Percentiles rank a stretch among this genome's conserved stretches.
Conservation (phyloP, 2,329 filamentous ascomycete species). For the Aspergillus quadrilineatus region DNA sequence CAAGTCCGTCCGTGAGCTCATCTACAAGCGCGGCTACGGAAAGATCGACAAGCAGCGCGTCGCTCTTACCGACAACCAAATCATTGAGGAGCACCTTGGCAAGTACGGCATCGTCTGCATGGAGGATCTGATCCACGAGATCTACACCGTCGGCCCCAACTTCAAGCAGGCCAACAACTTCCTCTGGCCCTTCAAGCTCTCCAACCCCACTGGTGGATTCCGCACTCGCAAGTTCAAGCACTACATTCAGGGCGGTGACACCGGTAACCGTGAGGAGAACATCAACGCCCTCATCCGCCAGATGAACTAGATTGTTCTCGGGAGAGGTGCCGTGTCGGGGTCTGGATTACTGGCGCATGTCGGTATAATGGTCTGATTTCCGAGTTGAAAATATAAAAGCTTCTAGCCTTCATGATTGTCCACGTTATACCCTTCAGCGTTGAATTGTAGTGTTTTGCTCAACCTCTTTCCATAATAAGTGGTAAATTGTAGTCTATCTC, state of each 20-base stretch:
- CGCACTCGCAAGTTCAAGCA: slow-evolving; percentile 97
- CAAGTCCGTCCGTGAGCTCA: slow-evolving; percentile 96
- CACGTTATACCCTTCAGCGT: slow-evolving; percentile 12
- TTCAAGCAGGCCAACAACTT: slow-evolving; percentile 99
- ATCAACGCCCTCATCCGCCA: slow-evolving; percentile 95
- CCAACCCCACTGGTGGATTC: slow-evolving; percentile 97
- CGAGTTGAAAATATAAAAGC: slow-evolving; percentile 32
- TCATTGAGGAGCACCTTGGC: slow-evolving; percentile 95
- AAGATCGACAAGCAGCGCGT: slow-evolving; percentile 99
- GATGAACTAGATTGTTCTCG: slow-evolving; percentile 75
- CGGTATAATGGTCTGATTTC: slow-evolving; percentile 18
- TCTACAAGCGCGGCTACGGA: slow-evolving; percentile 99
- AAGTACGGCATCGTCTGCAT: slow-evolving; percentile 99
- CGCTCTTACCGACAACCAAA: slow-evolving; percentile 93
- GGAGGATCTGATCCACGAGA: slow-evolving; percentile 99
- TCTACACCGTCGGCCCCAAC: slow-evolving; percentile 97
- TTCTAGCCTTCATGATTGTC: slow-evolving; percentile 32
- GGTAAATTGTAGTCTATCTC: no score
- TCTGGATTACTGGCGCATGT: slow-evolving; percentile 27
- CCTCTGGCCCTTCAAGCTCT: slow-evolving; percentile 99
- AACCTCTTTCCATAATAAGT: neutral
- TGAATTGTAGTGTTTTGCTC: slow-evolving; percentile 7
- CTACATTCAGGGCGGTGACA: slow-evolving; percentile 97
- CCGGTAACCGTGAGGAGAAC: slow-evolving; percentile 97
- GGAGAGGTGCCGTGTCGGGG: slow-evolving; percentile 23